Evolutionary conservation across 192 early-diverging fungal genomes (phyloP), one percentile per base, ranked within the genome.

Genomic region (Backusella australiensis): DNA sequence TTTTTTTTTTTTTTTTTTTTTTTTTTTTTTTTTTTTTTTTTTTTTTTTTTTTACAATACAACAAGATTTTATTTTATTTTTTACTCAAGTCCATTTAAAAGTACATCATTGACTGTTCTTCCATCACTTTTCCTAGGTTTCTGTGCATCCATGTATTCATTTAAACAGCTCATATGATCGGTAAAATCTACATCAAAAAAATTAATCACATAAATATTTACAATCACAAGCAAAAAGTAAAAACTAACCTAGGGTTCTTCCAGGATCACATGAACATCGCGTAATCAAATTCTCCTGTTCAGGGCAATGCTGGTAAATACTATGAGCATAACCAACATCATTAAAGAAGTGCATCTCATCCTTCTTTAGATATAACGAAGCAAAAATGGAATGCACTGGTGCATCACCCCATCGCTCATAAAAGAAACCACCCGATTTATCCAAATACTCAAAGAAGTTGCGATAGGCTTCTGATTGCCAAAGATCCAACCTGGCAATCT

Each of bases 381-480:
- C 92, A 21, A 85, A 89, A 9, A 93, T 88, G 1, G 89, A 88
- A 74, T 93, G 93, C 2, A 92, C 87, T 7, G 93, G 91, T 5
- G 92, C 93, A 81, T 94, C 92, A 0, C 92, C 90, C 92, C 91
- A 93, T 23, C 90, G 75, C 81, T 90, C 91, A 77, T 93, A 93
- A 56, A 87, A 93, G 79, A 93, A 93, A 8, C 92, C 92, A 65
- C 92, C 92, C 3, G 82, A 73, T 32, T 73, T 39, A 79, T 93
- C 92, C 12, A 93, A 76, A 72, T 83, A 70, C 9, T 89, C 84
- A 80, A 91, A 93, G 72, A 84, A 92, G 8, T 77, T 80, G 12
- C 81, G 52, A 74, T 93, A 93, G 29, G 82, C 82, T 41, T 75
- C 71, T 26, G 83, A 85, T 5, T 89, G 81, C 78, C 89, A 91